Conservation (phyloP, 176 grass and related monocot genomes). For the Hordeum vulgare region MorexV3_pseudomolecules_assembly NC_058522.1:21229773-21230272, state of each 20-base stretch:
- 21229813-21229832: neutral
- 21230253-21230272: too few species aligned
- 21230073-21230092: too few species aligned
- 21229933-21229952: constrained; percentile 14
- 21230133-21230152: neutral
- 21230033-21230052: too few species aligned
- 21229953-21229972: constrained; percentile 39
- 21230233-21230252: too few species aligned
- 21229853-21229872: neutral
- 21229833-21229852: neutral
- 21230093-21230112: neutral
- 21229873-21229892: neutral
- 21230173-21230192: too few species aligned
- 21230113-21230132: neutral
- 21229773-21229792: too few species aligned
- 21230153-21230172: neutral
- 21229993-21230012: constrained; percentile 25
- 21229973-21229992: constrained; percentile 52
- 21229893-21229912: neutral
- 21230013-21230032: neutral
- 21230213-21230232: too few species aligned
- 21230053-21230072: too few species aligned
- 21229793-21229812: neutral
- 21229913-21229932: constrained; percentile 3
- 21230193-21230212: too few species aligned